Evolutionary conservation across 768 basidiomycete genomes (phyloP), one percentile per base, ranked within the genome.

Genomic region (Pleurotus cornucopiae): DNA sequence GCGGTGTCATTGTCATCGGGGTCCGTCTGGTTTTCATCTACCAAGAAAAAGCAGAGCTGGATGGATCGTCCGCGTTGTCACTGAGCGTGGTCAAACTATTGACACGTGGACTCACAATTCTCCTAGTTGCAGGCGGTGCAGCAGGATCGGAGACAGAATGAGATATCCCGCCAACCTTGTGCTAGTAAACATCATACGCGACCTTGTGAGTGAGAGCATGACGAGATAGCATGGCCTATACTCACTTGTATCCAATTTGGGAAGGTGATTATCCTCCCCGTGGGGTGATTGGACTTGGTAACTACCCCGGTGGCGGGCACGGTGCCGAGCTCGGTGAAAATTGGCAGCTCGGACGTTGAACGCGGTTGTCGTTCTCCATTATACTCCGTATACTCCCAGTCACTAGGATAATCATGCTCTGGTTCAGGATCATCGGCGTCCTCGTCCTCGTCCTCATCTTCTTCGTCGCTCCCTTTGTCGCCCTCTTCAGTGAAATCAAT

Each of bases 161-260:
- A 2, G 14, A n/a, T n/a, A 43, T 43, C 9, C 41, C 41, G 3
- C n/a, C 20, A 2, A 43, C 41, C 3, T 43, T 43, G 20, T 43
- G 41, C 41, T 43, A 43, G 30, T 9, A 9, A 2, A 20, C 12
- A 43, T 20, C 23, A 54, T 43, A n/a, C 0, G 0, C 11, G 20
- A 54, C 20, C 13, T 46, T n/a, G 41, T 11, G 1, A 20, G 9
- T 18, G 25, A 23, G 23, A n/a, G 23, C 23, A 5, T 1, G 23
- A 23, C 23, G 23, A 1, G 23, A 23, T 23, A 23, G 0, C 23
- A 4, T 5, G 23, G 0, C 23, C 23, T n/a, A 4, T 2, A 7
- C 53, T 44, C 23, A 48, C 55, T 34, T 56, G 55, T 7, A 56
- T 18, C 55, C 55, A 56, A 48, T 56, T 56, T 5, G 55, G 55